A percentile compares a stretch with the other conserved stretches of the same genome.
Conservation (phyloP, 2,329 filamentous ascomycete species). For the Fusarium xylarioides region DNA sequence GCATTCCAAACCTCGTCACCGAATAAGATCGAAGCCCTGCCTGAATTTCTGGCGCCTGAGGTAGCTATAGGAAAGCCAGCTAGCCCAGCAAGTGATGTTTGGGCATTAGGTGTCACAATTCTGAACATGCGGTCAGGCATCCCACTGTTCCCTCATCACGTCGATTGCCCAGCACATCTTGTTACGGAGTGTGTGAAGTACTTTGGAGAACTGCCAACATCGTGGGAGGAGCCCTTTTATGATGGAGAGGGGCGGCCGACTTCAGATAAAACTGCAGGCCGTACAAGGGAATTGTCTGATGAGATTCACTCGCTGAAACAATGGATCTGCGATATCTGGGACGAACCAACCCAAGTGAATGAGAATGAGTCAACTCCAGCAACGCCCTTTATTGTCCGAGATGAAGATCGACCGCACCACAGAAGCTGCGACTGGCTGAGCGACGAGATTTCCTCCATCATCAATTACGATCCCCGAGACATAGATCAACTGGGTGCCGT, state of each 20-base stretch:
- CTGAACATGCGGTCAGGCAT: not conserved
- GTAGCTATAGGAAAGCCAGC: not conserved
- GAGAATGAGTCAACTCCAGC: not conserved
- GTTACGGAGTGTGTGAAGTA: not conserved
- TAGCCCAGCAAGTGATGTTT: not conserved
- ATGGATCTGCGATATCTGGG: not conserved
- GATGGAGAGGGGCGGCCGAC: not conserved
- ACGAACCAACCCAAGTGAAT: not conserved
- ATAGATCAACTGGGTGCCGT: not conserved
- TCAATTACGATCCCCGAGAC: not conserved
- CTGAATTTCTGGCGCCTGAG: not conserved
- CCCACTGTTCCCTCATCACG: not conserved
- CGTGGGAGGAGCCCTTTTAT: not conserved
- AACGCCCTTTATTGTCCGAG: not conserved
- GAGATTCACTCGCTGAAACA: not conserved
- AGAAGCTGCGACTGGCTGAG: not conserved
- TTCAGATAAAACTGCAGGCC: not conserved
- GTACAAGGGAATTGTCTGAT: not conserved
- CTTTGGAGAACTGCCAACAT: not conserved
- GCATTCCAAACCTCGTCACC: not conserved
- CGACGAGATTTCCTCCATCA: not conserved
- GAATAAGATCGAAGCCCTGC: fast-evolving
- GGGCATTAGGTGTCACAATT: not conserved
- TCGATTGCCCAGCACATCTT: not conserved
- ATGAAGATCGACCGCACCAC: not conserved